Base-by-base conservation (phyloP, 2,329 filamentous ascomycete species). In the Cercospora sojina region DNA sequence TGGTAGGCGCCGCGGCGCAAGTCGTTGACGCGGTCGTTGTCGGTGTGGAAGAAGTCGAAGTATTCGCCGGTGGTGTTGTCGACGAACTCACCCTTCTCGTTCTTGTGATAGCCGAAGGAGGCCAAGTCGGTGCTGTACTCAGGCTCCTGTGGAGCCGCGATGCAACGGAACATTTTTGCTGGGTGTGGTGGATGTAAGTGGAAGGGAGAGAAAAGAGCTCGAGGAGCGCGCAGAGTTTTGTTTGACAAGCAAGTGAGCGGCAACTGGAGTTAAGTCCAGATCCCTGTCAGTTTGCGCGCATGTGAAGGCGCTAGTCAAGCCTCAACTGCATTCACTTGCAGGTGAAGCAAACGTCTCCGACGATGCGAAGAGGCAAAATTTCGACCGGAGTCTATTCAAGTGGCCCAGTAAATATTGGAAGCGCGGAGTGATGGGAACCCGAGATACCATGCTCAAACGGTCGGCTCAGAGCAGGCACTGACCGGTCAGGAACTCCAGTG, bases 1-100 rank as follows among this genome's bases (percentile, higher is more conserved):
- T 96, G 90, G 79, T 96, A 88, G 43, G 88, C 79, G 69, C 82
- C 79, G 47, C 89, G 85, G 73, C 92, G 91, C 20, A 90, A 83
- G 47, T 90, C 85, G 77, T 97, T 97, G 79, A 90, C 85, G 41
- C 92, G 88, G n/a, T 86, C 82, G 77, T 92, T 93, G 72, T 87
- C 88, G 76, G 86, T 90, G 62, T 91, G 78, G 76, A 88, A 89
- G 83, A 85, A 97, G 71, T 91, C 86, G 82, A 92, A 96, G 75
- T 88, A 89, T 70, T 85, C 82, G 29, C 89, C 84, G 7, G 49
- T 63, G 0, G 90, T 88, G 18, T 58, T 62, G 64, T 70, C 63
- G 38, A 74, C 65, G 64, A 73, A 65, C 47, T 72, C 70, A 29
- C 69, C 64, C 5, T 68, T 31, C 23, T 69, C 69, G 55, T 69